Conservation (phyloP, 495 filamentous ascomycete species). For the Sabuloglossum arenarium region DNA sequence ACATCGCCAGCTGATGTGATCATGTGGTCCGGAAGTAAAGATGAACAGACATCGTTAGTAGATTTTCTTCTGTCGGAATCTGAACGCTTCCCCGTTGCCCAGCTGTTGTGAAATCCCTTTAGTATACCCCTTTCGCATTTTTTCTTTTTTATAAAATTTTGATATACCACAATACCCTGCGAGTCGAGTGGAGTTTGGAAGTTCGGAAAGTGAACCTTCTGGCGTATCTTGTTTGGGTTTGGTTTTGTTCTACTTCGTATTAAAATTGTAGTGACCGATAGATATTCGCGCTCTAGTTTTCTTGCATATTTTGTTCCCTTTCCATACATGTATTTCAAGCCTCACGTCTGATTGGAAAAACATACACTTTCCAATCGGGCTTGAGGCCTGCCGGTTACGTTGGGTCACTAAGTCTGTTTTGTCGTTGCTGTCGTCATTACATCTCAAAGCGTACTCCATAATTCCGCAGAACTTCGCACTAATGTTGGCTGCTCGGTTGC, state of each 20-base stretch:
- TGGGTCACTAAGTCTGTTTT: constrained; percentile 13
- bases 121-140: background rate
- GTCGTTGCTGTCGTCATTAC: background rate
- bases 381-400: constrained; percentile 34
- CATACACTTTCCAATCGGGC: constrained; percentile 22
- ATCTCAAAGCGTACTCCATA: background rate
- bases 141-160: background rate
- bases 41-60: constrained; percentile 76
- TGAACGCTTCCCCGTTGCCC: background rate
- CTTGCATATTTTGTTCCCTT: background rate
- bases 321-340: background rate
- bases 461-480: background rate
- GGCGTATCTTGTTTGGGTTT: constrained; percentile 5
- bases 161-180: background rate
- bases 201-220: background rate
- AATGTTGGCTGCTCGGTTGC: constrained; percentile 6
- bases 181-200: background rate
- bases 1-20: constrained; percentile 90
- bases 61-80: constrained; percentile 5
- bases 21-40: constrained; percentile 95
- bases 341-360: constrained; percentile 10
- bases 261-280: no score
- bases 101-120: background rate
- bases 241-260: background rate
- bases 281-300: no score